Percentiles rank a stretch among this genome's conserved stretches.
phyloP scores from a whole-genome alignment of 106 monocot species.

The Allium cepa region DNA sequence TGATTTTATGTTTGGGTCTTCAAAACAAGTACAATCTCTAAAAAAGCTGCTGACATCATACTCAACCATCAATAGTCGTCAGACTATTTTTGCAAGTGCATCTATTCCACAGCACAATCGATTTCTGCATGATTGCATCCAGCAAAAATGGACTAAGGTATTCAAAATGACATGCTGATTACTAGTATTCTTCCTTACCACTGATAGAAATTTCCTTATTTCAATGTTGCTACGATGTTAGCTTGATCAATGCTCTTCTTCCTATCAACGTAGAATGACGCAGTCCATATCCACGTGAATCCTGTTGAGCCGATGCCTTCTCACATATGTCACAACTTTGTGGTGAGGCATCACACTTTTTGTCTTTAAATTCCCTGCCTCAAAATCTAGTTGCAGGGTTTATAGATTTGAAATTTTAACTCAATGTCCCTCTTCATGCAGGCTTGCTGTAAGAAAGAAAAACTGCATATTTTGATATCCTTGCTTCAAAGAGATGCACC shows the following conservation, averaged over 20 bases:
- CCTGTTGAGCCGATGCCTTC: slow-evolving; percentile 82
- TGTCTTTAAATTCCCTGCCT: not conserved
- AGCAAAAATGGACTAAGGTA: slow-evolving; percentile 99
- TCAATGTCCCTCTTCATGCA: slow-evolving; percentile 13
- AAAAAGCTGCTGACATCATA: slow-evolving; percentile 69
- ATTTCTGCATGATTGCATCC: slow-evolving; percentile 76
- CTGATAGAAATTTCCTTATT: not conserved
- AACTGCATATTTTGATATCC: slow-evolving; percentile 35
- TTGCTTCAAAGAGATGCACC: slow-evolving; percentile 73
- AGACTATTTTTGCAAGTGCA: slow-evolving; percentile 89
- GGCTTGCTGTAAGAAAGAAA: slow-evolving; percentile 60
- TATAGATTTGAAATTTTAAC: not conserved
- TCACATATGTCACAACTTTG: slow-evolving; percentile 58
- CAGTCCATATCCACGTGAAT: slow-evolving; percentile 87
- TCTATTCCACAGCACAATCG: slow-evolving; percentile 94
- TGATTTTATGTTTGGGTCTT: slow-evolving; percentile 80
- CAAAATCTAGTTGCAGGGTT: not conserved
- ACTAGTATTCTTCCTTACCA: not conserved
- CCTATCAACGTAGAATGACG: slow-evolving; percentile 54
- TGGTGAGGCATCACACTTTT: slow-evolving; percentile 41
- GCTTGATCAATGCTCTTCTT: slow-evolving; percentile 5
- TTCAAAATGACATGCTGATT: not conserved
- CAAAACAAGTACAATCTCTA: slow-evolving; percentile 69
- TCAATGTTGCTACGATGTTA: not conserved
- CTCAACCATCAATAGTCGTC: slow-evolving; percentile 54